Conservation (phyloP, 1,139 yeast species). For the Blastobotrys persicus region DNA sequence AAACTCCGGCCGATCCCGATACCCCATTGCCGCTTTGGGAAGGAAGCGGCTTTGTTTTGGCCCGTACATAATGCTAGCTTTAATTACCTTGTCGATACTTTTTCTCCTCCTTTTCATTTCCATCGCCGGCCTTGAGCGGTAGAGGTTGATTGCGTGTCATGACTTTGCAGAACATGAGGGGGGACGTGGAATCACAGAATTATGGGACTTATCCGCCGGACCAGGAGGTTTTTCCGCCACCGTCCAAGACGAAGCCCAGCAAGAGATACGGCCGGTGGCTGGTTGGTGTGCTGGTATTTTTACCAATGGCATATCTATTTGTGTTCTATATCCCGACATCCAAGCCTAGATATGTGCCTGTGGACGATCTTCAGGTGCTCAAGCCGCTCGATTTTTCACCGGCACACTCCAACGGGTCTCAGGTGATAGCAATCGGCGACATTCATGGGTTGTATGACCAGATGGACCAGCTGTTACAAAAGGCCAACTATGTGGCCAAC, state of each 20-base stretch:
- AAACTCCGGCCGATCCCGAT: background rate
- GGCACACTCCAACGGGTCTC: conserved; percentile 26
- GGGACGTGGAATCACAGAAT: background rate
- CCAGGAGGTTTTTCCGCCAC: background rate
- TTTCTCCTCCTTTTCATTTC: background rate
- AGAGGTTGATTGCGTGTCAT: background rate
- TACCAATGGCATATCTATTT: conserved; percentile 22
- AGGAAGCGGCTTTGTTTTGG: background rate
- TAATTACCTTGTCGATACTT: background rate
- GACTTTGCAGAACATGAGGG: background rate
- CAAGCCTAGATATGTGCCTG: conserved; percentile 20
- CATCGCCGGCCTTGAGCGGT: background rate
- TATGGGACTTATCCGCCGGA: background rate
- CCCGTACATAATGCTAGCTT: background rate
- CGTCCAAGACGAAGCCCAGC: background rate
- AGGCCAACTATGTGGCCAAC: conserved; percentile 43
- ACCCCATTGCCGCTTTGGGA: background rate
- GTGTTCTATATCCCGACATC: conserved; percentile 22
- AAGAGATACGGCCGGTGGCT: background rate
- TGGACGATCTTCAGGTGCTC: conserved; percentile 27
- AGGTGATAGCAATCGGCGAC: conserved; percentile 77
- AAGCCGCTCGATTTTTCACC: conserved; percentile 24
- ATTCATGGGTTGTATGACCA: conserved; percentile 75
- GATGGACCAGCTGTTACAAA: conserved; percentile 49
- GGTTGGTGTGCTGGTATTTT: conserved; percentile 1